A percentile compares a stretch with the other conserved stretches of the same genome.
These are phyloP conservation scores for Postia placenta DNA, from an alignment of 768 basidiomycete genomes.

Conservation along the genomic window DNA sequence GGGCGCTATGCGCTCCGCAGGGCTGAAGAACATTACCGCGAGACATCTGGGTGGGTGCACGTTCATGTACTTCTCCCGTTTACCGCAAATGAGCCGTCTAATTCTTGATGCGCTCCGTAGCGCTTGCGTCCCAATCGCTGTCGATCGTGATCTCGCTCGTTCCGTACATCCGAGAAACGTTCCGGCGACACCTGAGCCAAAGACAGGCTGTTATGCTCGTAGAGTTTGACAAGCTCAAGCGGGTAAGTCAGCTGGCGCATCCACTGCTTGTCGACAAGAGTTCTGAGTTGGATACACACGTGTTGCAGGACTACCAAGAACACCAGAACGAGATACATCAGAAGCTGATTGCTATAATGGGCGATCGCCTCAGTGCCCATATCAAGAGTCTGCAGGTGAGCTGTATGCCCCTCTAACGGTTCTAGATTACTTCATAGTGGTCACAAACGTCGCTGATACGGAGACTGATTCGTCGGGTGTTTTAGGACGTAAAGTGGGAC, in stretches of 20 bases:
- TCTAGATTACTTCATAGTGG: not conserved
- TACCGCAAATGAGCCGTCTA: not conserved
- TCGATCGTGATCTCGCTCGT: conserved; percentile 92
- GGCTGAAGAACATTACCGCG: conserved; percentile 96
- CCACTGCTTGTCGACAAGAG: not conserved
- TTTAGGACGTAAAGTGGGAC: conserved; percentile 76
- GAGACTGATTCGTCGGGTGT: not conserved
- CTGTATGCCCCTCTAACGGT: conserved; percentile 8
- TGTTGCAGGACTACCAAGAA: conserved; percentile 86
- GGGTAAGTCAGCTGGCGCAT: conserved; percentile 46
- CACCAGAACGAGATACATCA: conserved; percentile 99
- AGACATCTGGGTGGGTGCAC: conserved; percentile 78
- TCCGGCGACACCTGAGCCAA: conserved; percentile 86
- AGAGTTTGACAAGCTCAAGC: conserved; percentile 97
- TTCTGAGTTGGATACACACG: not conserved
- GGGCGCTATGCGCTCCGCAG: conserved; percentile 98
- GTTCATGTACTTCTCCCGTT: conserved; percentile 1
- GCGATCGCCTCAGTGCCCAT: conserved; percentile 84
- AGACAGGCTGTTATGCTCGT: conserved; percentile 96
- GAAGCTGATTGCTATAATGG: conserved; percentile 98
- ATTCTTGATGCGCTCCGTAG: conserved; percentile 45
- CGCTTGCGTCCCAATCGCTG: conserved; percentile 92
- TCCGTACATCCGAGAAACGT: conserved; percentile 92
- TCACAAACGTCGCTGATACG: too few relatives aligned
- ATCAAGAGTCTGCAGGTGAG: conserved; percentile 74